Evolutionary conservation across 108 stramenopile species (phyloP).

Genomic region (Schizochytrium sp.): DNA sequence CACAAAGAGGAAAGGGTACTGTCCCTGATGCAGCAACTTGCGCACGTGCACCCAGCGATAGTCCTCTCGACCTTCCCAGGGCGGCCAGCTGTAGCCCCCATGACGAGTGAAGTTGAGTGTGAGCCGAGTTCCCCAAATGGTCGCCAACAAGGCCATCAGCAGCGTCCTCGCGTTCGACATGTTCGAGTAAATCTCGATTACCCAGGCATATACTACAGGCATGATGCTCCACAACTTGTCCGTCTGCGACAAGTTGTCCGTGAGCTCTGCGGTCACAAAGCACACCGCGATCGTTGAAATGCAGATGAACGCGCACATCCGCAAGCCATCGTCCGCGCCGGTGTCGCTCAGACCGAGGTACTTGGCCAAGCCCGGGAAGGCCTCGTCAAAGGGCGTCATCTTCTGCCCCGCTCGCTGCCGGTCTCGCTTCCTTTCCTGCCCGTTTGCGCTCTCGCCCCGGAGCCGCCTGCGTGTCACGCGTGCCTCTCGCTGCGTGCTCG

Average conservation of each 20-base stretch:
- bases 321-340: neutral
- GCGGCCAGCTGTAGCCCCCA: constrained; percentile 57
- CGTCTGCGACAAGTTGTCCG: neutral
- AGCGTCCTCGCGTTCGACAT: constrained; percentile 21
- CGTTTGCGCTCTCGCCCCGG: too few species aligned
- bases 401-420: too few species aligned
- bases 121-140: constrained; percentile 60
- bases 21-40: constrained; percentile 33
- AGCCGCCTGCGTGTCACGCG: too few species aligned
- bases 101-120: constrained; percentile 64
- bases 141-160: constrained; percentile 54
- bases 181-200: neutral
- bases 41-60: constrained; percentile 62
- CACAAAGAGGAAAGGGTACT: constrained; percentile 43
- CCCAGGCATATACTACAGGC: neutral
- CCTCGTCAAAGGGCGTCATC: too few species aligned
- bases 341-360: neutral
- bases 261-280: neutral
- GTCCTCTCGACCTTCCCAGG: constrained; percentile 64
- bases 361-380: too few species aligned
- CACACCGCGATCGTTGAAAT: neutral
- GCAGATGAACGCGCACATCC: neutral
- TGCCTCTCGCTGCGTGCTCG: too few species aligned
- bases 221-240: neutral
- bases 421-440: too few species aligned